These are phyloP conservation scores for Chaetomium globosum DNA, from an alignment of 2,329 filamentous ascomycete genomes.

Conservation along the genomic window DNA sequence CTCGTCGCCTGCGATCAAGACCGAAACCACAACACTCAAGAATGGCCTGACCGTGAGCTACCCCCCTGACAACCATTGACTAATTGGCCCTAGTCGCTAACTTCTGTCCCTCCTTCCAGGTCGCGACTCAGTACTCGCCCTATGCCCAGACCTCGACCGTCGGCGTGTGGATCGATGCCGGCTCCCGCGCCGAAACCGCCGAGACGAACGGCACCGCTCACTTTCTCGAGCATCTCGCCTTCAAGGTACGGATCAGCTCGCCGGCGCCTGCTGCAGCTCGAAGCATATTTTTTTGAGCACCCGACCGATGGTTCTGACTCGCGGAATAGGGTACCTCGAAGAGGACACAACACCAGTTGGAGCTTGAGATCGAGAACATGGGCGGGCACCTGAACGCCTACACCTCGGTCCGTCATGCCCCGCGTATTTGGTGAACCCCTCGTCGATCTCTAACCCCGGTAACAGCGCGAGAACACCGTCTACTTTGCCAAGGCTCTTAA, in stretches of 20 bases:
- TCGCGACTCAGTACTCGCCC: conserved; percentile 96
- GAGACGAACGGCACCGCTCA: conserved; percentile 99
- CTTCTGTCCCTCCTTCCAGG: conserved; percentile 57
- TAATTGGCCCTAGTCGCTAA: conserved; percentile 44
- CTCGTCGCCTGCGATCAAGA: conserved; percentile 65
- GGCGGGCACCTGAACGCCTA: conserved; percentile 98
- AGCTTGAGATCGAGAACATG: conserved; percentile 99
- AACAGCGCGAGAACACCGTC: conserved; percentile 95
- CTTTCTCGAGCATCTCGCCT: conserved; percentile 99
- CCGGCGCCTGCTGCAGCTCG: background rate
- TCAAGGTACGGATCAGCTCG: conserved; percentile 71
- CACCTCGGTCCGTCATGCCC: conserved; percentile 72
- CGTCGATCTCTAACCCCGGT: conserved; percentile 28
- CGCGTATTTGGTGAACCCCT: background rate
- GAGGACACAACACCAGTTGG: conserved; percentile 93
- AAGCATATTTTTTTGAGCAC: background rate
- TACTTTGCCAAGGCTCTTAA: conserved; percentile 99
- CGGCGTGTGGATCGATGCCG: conserved; percentile 99
- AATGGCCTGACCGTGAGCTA: conserved; percentile 89
- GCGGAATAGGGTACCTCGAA: conserved; percentile 79
- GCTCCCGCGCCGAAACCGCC: conserved; percentile 95
- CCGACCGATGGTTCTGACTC: conserved; percentile 20
- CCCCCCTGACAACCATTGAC: conserved; percentile 33
- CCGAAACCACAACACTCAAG: conserved; percentile 92
- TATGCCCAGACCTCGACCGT: conserved; percentile 98